These are phyloP conservation scores for Clarireedia sp. DNA, from an alignment of 2,329 filamentous ascomycete genomes.

Conservation along the genomic window DNA sequence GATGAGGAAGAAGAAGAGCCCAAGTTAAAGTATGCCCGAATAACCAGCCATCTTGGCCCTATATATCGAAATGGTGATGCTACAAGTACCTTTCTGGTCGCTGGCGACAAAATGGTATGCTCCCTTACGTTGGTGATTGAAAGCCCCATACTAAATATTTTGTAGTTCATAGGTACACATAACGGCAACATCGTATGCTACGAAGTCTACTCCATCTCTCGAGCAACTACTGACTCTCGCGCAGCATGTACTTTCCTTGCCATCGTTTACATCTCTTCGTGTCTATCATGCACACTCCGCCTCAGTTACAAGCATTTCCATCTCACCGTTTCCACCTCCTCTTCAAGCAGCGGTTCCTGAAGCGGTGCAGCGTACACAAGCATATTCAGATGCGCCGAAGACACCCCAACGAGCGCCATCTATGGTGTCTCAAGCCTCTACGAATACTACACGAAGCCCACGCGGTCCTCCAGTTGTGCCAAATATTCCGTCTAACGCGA, in stretches of 20 bases:
- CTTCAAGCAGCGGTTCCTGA: slow-evolving; percentile 34
- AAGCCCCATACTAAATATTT: slow-evolving; percentile 28
- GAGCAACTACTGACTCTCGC: slow-evolving; percentile 22
- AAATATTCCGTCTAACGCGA: slow-evolving; percentile 76
- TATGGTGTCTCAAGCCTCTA: slow-evolving; percentile 38
- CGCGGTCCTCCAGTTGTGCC: slow-evolving; percentile 50
- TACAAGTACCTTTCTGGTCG: slow-evolving; percentile 82
- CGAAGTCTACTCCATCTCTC: slow-evolving; percentile 14
- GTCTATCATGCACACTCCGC: slow-evolving; percentile 90
- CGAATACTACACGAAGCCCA: slow-evolving; percentile 43
- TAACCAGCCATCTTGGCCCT: slow-evolving; percentile 70
- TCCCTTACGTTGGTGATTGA: neutral
- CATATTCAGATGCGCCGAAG: slow-evolving; percentile 12
- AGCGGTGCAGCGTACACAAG: slow-evolving; percentile 28
- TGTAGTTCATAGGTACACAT: slow-evolving; percentile 82
- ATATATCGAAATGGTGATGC: slow-evolving; percentile 94
- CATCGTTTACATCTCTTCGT: slow-evolving; percentile 70
- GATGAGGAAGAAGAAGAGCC: slow-evolving; percentile 70
- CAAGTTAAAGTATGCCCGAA: slow-evolving; percentile 80
- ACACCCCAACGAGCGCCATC: slow-evolving; percentile 32
- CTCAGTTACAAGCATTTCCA: slow-evolving; percentile 80
- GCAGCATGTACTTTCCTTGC: slow-evolving; percentile 78
- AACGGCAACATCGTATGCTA: slow-evolving; percentile 84
- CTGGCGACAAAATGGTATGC: slow-evolving; percentile 90
- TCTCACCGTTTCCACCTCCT: slow-evolving; percentile 75